A percentile compares a stretch with the other conserved stretches of the same genome.
These are phyloP conservation scores for Areca catechu DNA, from an alignment of 176 grass and related monocot species.

Conservation along the genomic window DNA sequence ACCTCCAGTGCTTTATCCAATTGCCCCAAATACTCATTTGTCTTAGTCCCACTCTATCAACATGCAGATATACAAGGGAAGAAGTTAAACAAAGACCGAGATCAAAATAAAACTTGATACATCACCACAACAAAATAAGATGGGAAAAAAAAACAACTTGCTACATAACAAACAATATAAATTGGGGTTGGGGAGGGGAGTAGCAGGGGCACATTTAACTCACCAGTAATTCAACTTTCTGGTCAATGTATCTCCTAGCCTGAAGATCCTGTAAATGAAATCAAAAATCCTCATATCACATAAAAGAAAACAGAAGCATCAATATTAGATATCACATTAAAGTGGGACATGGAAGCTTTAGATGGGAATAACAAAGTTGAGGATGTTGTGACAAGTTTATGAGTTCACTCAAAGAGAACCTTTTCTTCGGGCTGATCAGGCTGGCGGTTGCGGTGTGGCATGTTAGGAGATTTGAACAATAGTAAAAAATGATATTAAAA, in stretches of 20 bases:
- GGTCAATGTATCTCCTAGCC: conserved; percentile 66
- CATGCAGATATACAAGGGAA: conserved; percentile 15
- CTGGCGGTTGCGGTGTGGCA: too few species aligned
- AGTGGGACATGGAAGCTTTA: too few species aligned
- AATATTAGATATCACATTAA: too few species aligned
- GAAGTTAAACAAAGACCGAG: conserved; percentile 4
- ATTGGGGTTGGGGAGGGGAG: too few species aligned
- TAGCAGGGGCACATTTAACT: conserved; percentile 7
- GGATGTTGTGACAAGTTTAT: too few species aligned
- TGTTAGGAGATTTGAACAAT: too few species aligned
- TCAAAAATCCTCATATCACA: conserved; percentile 5
- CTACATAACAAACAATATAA: too few species aligned
- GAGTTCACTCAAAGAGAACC: too few species aligned
- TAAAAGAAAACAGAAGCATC: too few species aligned
- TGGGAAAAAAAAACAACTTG: background rate
- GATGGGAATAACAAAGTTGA: too few species aligned
- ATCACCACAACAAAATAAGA: background rate
- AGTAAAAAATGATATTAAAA: too few species aligned
- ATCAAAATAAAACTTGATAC: conserved; percentile 11
- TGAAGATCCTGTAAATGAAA: conserved; percentile 47
- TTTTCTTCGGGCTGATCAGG: too few species aligned
- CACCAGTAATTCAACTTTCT: conserved; percentile 79
- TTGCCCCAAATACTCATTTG: conserved; percentile 74
- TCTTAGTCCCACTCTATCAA: conserved; percentile 63
- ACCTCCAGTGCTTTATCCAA: conserved; percentile 82